phyloP scores from a whole-genome alignment of 2,329 filamentous ascomycete species.

The Pseudogymnoascus pannorum region DNA sequence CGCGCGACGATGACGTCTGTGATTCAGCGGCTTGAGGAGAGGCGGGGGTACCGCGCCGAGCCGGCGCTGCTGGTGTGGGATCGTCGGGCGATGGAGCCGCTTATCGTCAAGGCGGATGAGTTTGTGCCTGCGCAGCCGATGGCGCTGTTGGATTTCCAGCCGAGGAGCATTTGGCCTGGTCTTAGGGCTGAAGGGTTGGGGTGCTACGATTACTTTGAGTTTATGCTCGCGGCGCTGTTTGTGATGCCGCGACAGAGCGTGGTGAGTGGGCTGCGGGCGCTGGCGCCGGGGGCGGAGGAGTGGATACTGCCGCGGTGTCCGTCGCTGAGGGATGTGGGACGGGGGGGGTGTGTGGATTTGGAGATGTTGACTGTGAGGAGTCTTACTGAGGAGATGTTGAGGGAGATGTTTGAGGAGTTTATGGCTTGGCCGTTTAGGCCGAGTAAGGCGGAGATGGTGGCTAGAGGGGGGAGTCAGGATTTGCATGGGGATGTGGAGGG shows the following conservation, averaged over 20 bases:
- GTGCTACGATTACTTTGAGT: slow-evolving; percentile 43
- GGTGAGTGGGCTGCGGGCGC: slow-evolving; percentile 37
- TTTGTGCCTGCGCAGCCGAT: slow-evolving; percentile 56
- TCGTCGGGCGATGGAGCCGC: slow-evolving; percentile 60
- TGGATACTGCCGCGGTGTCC: slow-evolving; percentile 43
- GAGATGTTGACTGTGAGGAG: slow-evolving; percentile 39
- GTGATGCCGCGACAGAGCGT: slow-evolving; percentile 31
- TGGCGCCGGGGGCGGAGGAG: slow-evolving; percentile 55
- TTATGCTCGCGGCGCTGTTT: slow-evolving; percentile 41
- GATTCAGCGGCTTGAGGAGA: slow-evolving; percentile 41
- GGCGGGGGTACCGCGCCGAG: slow-evolving; percentile 41
- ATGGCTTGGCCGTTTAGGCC: slow-evolving; percentile 60
- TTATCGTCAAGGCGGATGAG: slow-evolving; percentile 51
- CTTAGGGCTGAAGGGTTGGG: slow-evolving; percentile 34
- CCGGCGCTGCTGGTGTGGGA: slow-evolving; percentile 59
- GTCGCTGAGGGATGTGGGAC: slow-evolving; percentile 39
- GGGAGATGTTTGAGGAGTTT: slow-evolving; percentile 53
- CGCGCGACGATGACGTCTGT: background rate
- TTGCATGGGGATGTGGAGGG: background rate
- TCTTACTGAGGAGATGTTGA: slow-evolving; percentile 47
- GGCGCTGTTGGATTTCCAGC: slow-evolving; percentile 60
- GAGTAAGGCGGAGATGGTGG: slow-evolving; percentile 61
- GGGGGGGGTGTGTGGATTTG: slow-evolving; percentile 37
- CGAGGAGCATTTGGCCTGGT: slow-evolving; percentile 44
- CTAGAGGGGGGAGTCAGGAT: slow-evolving; percentile 49